These are phyloP conservation scores for Cyclotella atomus DNA, from an alignment of 108 stramenopile genomes.

Conservation along the genomic window DNA sequence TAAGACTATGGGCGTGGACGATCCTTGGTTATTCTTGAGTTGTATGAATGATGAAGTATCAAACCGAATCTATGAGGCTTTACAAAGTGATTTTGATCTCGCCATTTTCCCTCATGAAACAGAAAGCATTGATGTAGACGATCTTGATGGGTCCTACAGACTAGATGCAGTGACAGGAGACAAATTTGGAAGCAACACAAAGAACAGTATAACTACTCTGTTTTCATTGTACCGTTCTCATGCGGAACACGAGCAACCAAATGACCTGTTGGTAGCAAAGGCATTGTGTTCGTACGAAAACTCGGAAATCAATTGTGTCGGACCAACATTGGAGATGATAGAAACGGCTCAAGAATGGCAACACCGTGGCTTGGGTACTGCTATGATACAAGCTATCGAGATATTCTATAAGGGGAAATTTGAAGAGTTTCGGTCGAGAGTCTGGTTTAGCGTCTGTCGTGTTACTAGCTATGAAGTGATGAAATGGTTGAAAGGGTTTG, in stretches of 20 bases:
- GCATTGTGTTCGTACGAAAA: not conserved
- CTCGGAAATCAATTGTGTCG: not conserved
- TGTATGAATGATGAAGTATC: not conserved
- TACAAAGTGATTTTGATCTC: not conserved
- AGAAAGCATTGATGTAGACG: not conserved
- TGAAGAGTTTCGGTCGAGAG: not conserved
- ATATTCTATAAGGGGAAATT: not conserved
- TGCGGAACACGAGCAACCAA: not conserved
- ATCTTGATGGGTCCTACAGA: not conserved
- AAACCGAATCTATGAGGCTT: not conserved
- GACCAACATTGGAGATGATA: not conserved
- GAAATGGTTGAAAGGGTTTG: not conserved
- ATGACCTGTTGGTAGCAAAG: not conserved
- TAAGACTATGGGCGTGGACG: not conserved
- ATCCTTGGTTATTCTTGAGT: not conserved
- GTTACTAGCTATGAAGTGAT: not conserved
- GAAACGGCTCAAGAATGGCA: slow-evolving; percentile 4
- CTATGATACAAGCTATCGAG: not conserved
- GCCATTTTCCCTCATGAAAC: not conserved
- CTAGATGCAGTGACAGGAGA: not conserved
- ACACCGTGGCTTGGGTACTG: not conserved
- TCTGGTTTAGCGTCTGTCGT: not conserved
- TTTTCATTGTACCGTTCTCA: not conserved
- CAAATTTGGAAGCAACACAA: not conserved
- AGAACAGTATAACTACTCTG: not conserved